phyloP scores from a whole-genome alignment of 1,284 basidiomycete genomes.

The Sparassis latifolia region DNA sequence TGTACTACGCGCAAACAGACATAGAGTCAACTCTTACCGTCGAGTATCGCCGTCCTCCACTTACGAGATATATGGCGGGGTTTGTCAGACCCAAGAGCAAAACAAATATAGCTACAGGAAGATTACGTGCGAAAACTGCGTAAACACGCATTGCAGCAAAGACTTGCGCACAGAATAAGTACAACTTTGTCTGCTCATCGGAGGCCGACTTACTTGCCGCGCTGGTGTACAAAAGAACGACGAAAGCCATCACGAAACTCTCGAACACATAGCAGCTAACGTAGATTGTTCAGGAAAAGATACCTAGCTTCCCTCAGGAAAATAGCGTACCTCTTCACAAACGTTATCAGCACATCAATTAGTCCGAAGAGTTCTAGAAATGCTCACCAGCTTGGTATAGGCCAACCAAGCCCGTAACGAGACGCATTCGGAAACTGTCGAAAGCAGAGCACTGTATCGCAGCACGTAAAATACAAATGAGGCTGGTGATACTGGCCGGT shows the following conservation, averaged over 20 bases:
- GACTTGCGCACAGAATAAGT: background rate
- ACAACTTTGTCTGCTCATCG: background rate
- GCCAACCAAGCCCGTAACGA: no score
- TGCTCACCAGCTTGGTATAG: no score
- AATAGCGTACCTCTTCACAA: no score
- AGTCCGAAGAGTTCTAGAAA: no score
- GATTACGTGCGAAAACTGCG: background rate
- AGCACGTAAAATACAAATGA: no score
- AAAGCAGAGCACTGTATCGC: no score
- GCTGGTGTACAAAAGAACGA: background rate
- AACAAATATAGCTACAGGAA: background rate
- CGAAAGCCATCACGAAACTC: background rate
- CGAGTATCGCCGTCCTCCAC: background rate
- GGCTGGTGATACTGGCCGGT: no score
- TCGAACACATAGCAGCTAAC: background rate
- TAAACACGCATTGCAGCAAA: background rate
- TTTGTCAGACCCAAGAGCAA: background rate
- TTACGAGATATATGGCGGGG: background rate
- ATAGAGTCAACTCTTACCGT: background rate
- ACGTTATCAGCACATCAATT: no score
- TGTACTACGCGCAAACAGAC: background rate
- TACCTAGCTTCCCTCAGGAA: no score
- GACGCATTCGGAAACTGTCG: no score
- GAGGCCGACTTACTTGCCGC: background rate
- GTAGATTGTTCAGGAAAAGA: no score